Evolutionary conservation across 2,329 filamentous ascomycete species (phyloP).

Genomic region (Aspergillus fructus): DNA sequence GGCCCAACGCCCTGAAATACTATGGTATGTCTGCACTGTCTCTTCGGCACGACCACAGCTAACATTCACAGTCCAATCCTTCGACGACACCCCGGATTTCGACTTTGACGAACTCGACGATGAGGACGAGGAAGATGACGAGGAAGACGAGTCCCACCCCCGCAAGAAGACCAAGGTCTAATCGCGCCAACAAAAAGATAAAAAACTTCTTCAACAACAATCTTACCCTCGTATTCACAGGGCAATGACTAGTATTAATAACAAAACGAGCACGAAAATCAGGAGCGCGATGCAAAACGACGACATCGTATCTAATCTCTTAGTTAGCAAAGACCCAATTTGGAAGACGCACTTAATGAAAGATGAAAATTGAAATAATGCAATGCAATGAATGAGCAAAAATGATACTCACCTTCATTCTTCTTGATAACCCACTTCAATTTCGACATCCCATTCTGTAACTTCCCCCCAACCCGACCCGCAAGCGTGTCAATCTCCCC

Average conservation of each 20-base stretch:
- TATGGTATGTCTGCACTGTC: conserved; percentile 66
- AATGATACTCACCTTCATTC: conserved; percentile 77
- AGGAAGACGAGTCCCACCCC: conserved; percentile 51
- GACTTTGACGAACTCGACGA: conserved; percentile 63
- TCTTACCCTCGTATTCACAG: conserved; percentile 32
- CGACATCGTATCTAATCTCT: conserved; percentile 63
- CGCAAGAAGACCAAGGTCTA: conserved; percentile 42
- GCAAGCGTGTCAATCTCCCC: conserved; percentile 80
- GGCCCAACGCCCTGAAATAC: conserved; percentile 83
- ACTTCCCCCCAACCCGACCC: conserved; percentile 80
- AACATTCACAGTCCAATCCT: conserved; percentile 61
- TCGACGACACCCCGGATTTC: conserved; percentile 64
- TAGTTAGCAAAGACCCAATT: conserved; percentile 19
- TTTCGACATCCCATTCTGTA: conserved; percentile 84
- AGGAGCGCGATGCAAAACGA: conserved; percentile 88
- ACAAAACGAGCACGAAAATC: conserved; percentile 82
- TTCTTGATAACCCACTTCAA: conserved; percentile 78
- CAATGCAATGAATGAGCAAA: not conserved
- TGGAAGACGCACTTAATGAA: not conserved
- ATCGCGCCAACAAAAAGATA: conserved; percentile 13
- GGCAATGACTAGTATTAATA: conserved; percentile 75
- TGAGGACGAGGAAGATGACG: conserved; percentile 50
- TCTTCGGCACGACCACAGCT: conserved; percentile 27
- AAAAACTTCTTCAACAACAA: not conserved
- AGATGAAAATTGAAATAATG: conserved; percentile 4